A percentile compares a stretch with the other conserved stretches of the same genome.
These are phyloP conservation scores for Mycena capillaripes DNA, from an alignment of 768 basidiomycete genomes.

Conservation along the genomic window DNA sequence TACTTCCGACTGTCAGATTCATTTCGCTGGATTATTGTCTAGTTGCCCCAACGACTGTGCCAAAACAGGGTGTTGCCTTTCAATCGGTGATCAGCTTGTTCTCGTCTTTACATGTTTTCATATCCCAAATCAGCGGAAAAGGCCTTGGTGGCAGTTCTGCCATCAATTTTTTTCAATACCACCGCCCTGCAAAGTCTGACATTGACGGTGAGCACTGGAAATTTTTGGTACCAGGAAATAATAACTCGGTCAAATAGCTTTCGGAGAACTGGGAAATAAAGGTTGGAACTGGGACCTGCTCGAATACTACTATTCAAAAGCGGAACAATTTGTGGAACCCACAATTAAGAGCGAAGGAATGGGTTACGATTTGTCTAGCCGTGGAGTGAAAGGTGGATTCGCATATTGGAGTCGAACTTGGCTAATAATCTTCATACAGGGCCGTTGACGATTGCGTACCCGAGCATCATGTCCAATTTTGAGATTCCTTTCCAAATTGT, in stretches of 20 bases:
- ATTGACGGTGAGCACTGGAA: conserved; percentile 32
- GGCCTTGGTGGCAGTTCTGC: conserved; percentile 41
- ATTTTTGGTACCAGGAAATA: background rate
- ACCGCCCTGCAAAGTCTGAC: conserved; percentile 32
- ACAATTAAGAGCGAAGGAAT: background rate
- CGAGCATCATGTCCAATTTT: background rate
- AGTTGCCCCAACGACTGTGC: conserved; percentile 33
- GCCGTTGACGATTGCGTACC: background rate
- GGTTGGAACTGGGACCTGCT: conserved; percentile 31
- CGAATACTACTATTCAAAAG: conserved; percentile 7
- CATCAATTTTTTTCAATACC: conserved; percentile 38
- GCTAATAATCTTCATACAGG: background rate
- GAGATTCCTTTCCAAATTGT: conserved; percentile 7
- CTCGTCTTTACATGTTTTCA: background rate
- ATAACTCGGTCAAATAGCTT: background rate
- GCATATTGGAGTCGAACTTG: too few species aligned
- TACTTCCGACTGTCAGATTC: background rate
- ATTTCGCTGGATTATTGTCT: background rate
- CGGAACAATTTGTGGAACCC: conserved; percentile 11
- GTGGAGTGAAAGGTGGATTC: background rate
- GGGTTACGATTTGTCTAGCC: background rate
- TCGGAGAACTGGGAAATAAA: conserved; percentile 11
- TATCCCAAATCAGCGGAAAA: conserved; percentile 29
- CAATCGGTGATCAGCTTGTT: background rate
- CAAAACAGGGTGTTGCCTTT: conserved; percentile 18